Percentiles rank a stretch among this genome's conserved stretches.
phyloP scores from a whole-genome alignment of 2,329 filamentous ascomycete genomes.

The Microsporum canis region DNA sequence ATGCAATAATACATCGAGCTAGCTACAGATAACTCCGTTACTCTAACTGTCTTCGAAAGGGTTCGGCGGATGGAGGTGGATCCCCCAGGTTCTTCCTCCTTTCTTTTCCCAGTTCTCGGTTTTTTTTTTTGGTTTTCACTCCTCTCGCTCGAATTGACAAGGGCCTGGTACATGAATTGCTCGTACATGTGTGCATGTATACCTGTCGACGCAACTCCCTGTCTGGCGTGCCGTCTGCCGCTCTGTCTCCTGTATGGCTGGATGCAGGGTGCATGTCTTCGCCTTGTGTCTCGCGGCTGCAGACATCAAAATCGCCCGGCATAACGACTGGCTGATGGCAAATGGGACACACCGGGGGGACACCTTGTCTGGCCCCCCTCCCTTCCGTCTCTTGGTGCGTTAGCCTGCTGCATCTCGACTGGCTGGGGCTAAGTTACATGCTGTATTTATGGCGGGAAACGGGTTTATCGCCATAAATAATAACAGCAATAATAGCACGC shows the following conservation, averaged over 20 bases:
- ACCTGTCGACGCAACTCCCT: background rate
- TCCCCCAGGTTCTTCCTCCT: background rate
- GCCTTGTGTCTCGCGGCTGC: background rate
- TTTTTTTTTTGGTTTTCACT: background rate
- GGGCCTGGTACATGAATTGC: background rate
- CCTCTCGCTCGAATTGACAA: slow-evolving; percentile 1
- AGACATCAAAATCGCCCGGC: background rate
- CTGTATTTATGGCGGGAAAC: slow-evolving; percentile 1
- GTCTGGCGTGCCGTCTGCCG: background rate
- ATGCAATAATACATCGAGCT: background rate
- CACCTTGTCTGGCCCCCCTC: slow-evolving; percentile 1
- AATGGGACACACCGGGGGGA: background rate
- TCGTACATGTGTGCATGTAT: background rate
- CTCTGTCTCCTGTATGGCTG: slow-evolving; percentile 1
- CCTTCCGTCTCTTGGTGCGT: background rate
- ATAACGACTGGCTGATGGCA: background rate
- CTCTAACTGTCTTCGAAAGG: background rate
- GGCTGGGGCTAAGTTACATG: background rate
- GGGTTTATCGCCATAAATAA: background rate
- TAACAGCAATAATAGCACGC: background rate
- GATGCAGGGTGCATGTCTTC: background rate
- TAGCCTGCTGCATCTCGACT: slow-evolving; percentile 2
- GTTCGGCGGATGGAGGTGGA: background rate
- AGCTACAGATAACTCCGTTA: background rate
- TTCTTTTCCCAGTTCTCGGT: background rate